Base-by-base conservation (phyloP, 441 rosid species). In the Populus hybrid region DNA sequence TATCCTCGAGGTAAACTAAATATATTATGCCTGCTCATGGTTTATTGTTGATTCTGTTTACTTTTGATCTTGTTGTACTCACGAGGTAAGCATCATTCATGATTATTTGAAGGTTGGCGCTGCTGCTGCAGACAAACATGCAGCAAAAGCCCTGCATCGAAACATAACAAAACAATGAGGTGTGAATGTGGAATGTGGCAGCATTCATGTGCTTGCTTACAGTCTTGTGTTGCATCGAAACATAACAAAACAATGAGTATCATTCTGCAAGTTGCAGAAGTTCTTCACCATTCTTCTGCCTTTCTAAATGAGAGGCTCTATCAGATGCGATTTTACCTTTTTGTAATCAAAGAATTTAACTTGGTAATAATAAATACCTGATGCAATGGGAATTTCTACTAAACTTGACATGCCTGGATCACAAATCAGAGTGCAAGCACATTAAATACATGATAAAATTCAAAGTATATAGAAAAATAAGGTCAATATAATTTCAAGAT, bases 401-500 rank as follows among this genome's bases (percentile, higher is more conserved):
- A 50, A 50, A 50, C n/a, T 50, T 50, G 20, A 50, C 56, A 50
- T 50, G 56, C 20, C 20, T 50, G 56, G 56, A 50, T 50, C 56
- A 4, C n/a, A 50, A 50, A 50, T 5, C 56, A 50, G 56, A 50
- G 56, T 50, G 56, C 56, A 50, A 50, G 56, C 56, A 50, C 56
- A 50, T 50, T 50, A 50, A 50, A 50, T 50, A 50, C 56, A 50
- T 14, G 14, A 29, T 11, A 33, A 33, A 64, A 24, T 29, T 59
- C 23, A 0, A 12, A 69, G 5, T 6, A 23, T 0, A 50, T 14
- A 14, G 56, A 50, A 45, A 29, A 20, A 3, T 40, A 29, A 9
- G 72, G n/a, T 21, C 45, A 65, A 64, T 40, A 21, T 18, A 68
- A 68, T 35, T 64, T 66, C 74, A 35, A 78, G 68, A 83, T 29